Conservation (phyloP, 169 alveolate species). For the Cryptosporidium sp. region DNA sequence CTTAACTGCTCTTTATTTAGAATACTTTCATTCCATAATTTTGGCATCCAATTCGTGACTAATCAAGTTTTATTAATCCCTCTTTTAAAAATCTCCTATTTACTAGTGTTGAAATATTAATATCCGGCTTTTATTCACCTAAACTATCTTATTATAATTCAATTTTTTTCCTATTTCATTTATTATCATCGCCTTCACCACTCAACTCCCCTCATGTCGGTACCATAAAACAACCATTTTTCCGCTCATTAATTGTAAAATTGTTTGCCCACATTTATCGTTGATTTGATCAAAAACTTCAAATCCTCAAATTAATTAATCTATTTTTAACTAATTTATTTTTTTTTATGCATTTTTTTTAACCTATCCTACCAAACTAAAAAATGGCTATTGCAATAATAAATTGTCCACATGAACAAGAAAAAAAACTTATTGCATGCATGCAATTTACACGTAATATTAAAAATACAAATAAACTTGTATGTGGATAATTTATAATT, state of each 20-base stretch:
- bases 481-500: neutral
- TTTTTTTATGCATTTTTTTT: neutral
- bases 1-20: neutral
- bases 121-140: neutral
- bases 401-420: neutral
- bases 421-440: neutral
- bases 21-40: neutral
- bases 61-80: too few relatives aligned
- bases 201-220: conserved; percentile 24
- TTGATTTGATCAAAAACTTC: neutral
- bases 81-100: too few relatives aligned
- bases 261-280: neutral
- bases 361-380: neutral
- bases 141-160: neutral
- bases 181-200: neutral
- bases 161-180: too few relatives aligned
- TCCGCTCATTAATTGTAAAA: conserved; percentile 4
- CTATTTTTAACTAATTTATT: neutral
- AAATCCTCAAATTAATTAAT: neutral
- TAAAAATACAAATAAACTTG: neutral
- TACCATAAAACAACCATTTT: conserved; percentile 3
- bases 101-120: too few relatives aligned
- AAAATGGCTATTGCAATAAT: too few relatives aligned
- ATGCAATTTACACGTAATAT: neutral
- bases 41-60: neutral